Evolutionary conservation across 2,329 filamentous ascomycete species (phyloP), one percentile per base, ranked within the genome.

Genomic region (Apiospora sp.): DNA sequence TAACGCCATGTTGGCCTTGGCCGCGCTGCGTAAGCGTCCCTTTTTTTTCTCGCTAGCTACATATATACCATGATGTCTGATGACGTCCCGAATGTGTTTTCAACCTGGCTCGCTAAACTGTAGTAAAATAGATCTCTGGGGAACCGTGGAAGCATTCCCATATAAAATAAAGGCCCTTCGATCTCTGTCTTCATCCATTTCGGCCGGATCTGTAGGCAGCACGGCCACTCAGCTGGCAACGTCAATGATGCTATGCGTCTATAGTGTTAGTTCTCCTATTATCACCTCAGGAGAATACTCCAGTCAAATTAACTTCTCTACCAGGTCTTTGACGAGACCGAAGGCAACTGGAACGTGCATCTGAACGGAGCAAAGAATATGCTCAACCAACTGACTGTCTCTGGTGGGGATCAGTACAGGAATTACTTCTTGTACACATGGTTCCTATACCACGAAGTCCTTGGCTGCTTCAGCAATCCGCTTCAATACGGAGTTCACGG

Each of bases 231-330:
- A 86, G 72, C 79, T 86, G 69, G 84, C 85, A 19, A 82, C 84
- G 16, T 86, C 83, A 10, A 85, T 87, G 86, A 87, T 87, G 85
- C 80, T 87, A 8, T 87, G 85, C 70, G 85, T 87, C 22, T 86
- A 87, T 72, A 86, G 84, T 76, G 85, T 86, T 74, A 77, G 58
- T 64, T 41, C 19, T n/a, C 58, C 34, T 37, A 22, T 41, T 22
- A 34, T n/a, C 22, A 27, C 58, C 19, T 41, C 22, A 5, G 19
- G 58, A 34, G 58, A 34, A 24, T 41, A 34, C 34, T 41, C 30
- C 8, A 41, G 58, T 7, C 34, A 13, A 14, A 64, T 34, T 64
- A 64, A 64, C 58, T n/a, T 34, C 30, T n/a, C 19, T 8, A n/a
- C 8, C 2, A 86, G 85, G 85, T 87, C 16, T 87, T 87, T 75